These are phyloP conservation scores for Solanum hybrid DNA, from an alignment of 305 asterid genomes.

Conservation along the genomic window DNA sequence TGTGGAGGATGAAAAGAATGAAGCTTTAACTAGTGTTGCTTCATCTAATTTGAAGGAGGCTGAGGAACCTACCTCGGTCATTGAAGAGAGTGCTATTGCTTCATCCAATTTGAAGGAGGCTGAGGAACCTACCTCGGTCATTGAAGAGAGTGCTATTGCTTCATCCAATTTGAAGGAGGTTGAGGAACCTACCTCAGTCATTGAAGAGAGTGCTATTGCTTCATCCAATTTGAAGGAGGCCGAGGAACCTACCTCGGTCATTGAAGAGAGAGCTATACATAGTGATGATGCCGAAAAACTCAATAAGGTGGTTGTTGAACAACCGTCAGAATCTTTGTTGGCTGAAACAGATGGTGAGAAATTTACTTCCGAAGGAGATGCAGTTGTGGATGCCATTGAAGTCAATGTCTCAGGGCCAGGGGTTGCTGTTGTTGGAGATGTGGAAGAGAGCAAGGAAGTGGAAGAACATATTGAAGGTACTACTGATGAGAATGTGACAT, in stretches of 20 bases:
- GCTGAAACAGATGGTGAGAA: slow-evolving; percentile 23
- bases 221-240: slow-evolving; percentile 16
- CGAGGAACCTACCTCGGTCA: background rate
- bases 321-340: slow-evolving; percentile 6
- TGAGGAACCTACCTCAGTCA: background rate
- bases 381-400: slow-evolving; percentile 25
- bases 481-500: slow-evolving; percentile 6
- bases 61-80: background rate
- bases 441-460: slow-evolving; percentile 13
- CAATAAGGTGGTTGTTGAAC: slow-evolving; percentile 12
- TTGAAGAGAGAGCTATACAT: slow-evolving; percentile 5
- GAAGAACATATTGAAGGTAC: slow-evolving; percentile 13
- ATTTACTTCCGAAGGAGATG: slow-evolving; percentile 20
- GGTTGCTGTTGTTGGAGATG: slow-evolving; percentile 34
- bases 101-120: slow-evolving; percentile 15
- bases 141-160: slow-evolving; percentile 7
- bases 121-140: background rate
- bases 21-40: background rate
- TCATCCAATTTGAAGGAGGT: slow-evolving; percentile 16
- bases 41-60: slow-evolving; percentile 16
- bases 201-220: slow-evolving; percentile 8
- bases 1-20: no score
- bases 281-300: background rate
- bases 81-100: slow-evolving; percentile 7
- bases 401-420: slow-evolving; percentile 27